These are phyloP conservation scores for Salvia rosmarinus DNA, from an alignment of 257 asterid species.

Conservation along the genomic window DNA sequence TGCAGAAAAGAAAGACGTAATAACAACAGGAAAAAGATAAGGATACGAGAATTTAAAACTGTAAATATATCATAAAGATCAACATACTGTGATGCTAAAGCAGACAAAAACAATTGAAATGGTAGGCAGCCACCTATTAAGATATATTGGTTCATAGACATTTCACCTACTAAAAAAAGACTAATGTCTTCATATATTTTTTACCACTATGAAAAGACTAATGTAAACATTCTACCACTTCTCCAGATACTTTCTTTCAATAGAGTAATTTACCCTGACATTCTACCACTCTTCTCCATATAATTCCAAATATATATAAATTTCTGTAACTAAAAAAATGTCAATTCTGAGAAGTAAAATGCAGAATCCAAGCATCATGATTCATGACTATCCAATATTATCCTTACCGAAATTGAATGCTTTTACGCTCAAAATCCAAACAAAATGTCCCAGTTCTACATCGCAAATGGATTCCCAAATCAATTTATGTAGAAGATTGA, in stretches of 20 bases:
- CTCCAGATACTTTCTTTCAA: background rate
- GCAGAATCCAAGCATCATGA: background rate
- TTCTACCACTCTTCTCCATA: background rate
- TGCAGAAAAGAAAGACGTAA: slow-evolving; percentile 37
- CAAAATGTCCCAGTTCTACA: background rate
- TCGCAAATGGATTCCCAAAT: background rate
- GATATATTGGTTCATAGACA: background rate
- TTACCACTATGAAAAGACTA: background rate
- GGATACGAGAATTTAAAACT: background rate
- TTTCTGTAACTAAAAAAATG: background rate
- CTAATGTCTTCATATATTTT: background rate
- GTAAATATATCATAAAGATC: slow-evolving; percentile 1
- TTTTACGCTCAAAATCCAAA: background rate
- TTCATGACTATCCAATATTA: background rate
- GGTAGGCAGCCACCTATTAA: background rate
- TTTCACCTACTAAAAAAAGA: background rate
- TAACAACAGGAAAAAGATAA: slow-evolving; percentile 28
- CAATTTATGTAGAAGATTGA: background rate
- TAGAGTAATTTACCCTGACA: background rate
- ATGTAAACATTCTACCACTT: background rate
- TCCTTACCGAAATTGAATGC: background rate
- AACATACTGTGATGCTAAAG: slow-evolving; percentile 24
- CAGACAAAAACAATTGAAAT: slow-evolving; percentile 4
- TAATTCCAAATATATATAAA: background rate
- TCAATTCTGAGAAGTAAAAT: slow-evolving; percentile 6